phyloP scores from a whole-genome alignment of 208 protist species.

The Acanthamoeba royreba region DNA sequence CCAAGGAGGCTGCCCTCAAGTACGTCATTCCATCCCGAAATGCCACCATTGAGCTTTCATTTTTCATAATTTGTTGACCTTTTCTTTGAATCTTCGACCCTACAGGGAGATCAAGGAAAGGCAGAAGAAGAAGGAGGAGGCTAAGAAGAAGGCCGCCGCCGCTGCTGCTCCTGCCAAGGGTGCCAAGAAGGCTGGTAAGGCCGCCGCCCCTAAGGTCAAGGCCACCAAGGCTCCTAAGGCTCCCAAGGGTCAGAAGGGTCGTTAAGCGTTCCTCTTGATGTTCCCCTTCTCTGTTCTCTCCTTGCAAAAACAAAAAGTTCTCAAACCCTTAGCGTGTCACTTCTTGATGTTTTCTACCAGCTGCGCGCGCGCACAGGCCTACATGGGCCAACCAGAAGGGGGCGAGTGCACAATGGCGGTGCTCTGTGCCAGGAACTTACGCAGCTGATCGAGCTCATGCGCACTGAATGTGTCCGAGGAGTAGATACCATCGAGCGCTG shows the following conservation, averaged over 20 bases:
- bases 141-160: constrained; percentile 26
- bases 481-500: background rate
- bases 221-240: constrained; percentile 22
- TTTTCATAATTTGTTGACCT: background rate
- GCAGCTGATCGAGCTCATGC: background rate
- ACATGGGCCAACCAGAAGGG: too few relatives aligned
- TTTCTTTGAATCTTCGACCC: background rate
- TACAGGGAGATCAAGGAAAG: constrained; percentile 50
- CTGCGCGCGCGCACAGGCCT: too few relatives aligned
- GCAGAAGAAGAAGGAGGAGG: constrained; percentile 40
- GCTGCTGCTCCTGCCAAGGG: background rate
- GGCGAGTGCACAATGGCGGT: too few relatives aligned
- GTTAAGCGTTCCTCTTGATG: background rate
- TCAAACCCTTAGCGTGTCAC: background rate
- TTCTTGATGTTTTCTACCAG: too few relatives aligned
- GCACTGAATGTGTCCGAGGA: background rate
- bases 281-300: background rate
- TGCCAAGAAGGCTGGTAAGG: background rate
- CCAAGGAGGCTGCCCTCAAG: constrained; percentile 59
- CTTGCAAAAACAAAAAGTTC: background rate
- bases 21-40: background rate
- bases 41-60: background rate
- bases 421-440: background rate
- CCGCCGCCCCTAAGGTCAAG: background rate
- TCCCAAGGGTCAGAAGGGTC: constrained; percentile 35